phyloP scores from a whole-genome alignment of 768 basidiomycete genomes.

The Epithele typhae region DNA sequence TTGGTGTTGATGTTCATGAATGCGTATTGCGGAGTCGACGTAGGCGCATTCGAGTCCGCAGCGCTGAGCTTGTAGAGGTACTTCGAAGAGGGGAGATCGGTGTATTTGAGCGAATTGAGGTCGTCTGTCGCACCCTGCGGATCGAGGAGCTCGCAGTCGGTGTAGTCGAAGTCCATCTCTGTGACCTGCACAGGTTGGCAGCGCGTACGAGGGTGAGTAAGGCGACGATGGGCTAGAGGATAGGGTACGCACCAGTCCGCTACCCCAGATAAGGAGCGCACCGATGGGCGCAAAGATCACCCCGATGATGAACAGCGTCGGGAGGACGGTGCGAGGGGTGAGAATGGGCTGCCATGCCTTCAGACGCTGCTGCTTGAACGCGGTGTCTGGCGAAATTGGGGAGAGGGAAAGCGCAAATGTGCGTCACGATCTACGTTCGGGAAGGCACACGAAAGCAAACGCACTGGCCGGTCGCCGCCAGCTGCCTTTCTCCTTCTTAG shows the following conservation, averaged over 20 bases:
- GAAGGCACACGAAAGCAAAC: constrained; percentile 29
- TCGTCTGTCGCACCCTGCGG: constrained; percentile 29
- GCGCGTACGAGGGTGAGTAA: constrained; percentile 23
- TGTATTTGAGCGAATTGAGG: constrained; percentile 35
- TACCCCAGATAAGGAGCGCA: constrained; percentile 91
- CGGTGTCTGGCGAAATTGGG: constrained; percentile 64
- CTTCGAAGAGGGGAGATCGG: constrained; percentile 58
- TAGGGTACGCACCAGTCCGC: constrained; percentile 44
- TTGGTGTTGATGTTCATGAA: constrained; percentile 59
- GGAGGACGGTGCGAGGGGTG: constrained; percentile 95
- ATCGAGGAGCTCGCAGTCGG: constrained; percentile 73
- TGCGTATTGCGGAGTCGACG: constrained; percentile 64
- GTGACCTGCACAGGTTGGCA: constrained; percentile 79
- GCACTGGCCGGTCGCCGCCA: constrained; percentile 84
- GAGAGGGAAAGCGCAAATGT: too few relatives aligned
- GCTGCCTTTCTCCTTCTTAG: constrained; percentile 77
- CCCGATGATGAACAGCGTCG: constrained; percentile 92
- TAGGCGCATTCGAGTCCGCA: constrained; percentile 45
- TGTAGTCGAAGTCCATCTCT: constrained; percentile 94
- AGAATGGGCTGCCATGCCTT: constrained; percentile 99
- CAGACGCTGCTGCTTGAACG: constrained; percentile 98
- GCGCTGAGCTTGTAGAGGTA: constrained; percentile 65
- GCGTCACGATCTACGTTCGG: too few relatives aligned
- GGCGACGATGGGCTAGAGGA: too few relatives aligned
- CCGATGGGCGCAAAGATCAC: constrained; percentile 96